Conservation (phyloP, 768 basidiomycete species). For the Kwoniella europaea region DNA sequence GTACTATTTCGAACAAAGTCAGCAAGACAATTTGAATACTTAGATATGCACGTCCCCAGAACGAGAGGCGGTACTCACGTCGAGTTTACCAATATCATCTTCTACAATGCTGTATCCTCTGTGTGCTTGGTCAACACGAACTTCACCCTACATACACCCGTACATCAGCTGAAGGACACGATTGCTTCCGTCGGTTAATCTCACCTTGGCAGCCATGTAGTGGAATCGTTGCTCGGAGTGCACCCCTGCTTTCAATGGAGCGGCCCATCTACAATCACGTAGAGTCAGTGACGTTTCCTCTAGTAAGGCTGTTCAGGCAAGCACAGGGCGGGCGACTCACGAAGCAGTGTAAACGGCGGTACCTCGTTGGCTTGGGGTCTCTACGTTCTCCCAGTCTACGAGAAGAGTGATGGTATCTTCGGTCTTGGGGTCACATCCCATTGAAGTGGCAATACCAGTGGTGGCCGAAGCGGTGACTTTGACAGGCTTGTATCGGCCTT, state of each 20-base stretch:
- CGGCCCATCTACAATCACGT: slow-evolving; percentile 72
- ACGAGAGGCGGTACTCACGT: slow-evolving; percentile 13
- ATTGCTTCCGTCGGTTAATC: background rate
- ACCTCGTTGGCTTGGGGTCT: slow-evolving; percentile 74
- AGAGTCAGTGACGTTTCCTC: background rate
- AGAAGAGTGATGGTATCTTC: slow-evolving; percentile 95
- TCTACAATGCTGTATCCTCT: slow-evolving; percentile 88
- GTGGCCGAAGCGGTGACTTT: slow-evolving; percentile 87
- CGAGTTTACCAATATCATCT: slow-evolving; percentile 81
- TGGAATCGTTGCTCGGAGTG: slow-evolving; percentile 93
- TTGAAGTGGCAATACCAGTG: slow-evolving; percentile 82
- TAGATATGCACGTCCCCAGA: background rate
- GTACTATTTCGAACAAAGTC: slow-evolving; percentile 58
- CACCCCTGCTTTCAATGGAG: slow-evolving; percentile 81
- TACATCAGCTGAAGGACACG: background rate
- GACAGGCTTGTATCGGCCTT: slow-evolving; percentile 57
- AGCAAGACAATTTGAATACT: background rate
- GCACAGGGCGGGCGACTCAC: background rate
- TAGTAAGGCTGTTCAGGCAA: no score
- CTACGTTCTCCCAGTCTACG: slow-evolving; percentile 87
- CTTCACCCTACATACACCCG: slow-evolving; percentile 71
- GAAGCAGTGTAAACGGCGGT: slow-evolving; percentile 86
- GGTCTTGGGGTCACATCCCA: slow-evolving; percentile 71
- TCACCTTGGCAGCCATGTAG: slow-evolving; percentile 88
- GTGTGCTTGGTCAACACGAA: slow-evolving; percentile 89